Conservation (phyloP, 2,329 filamentous ascomycete species). For the Phialophora verrucosa region DNA sequence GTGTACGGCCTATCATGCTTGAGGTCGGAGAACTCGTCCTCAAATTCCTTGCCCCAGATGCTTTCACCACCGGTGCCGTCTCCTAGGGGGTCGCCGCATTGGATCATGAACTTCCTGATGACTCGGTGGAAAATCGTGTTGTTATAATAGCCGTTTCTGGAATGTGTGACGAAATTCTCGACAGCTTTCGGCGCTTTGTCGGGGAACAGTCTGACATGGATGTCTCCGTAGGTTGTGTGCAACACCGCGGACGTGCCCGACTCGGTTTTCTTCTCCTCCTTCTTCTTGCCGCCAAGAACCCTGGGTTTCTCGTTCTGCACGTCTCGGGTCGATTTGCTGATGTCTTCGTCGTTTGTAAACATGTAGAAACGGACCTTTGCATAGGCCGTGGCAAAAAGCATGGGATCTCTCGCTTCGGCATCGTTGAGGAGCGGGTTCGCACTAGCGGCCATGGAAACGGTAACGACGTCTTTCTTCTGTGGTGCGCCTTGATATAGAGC, state of each 20-base stretch:
- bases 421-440: conserved; percentile 91
- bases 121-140: conserved; percentile 96
- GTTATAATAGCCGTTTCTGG: conserved; percentile 92
- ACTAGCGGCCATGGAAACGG: conserved; percentile 95
- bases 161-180: conserved; percentile 95
- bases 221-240: conserved; percentile 93
- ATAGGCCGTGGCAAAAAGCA: conserved; percentile 81
- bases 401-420: conserved; percentile 87
- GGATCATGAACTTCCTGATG: conserved; percentile 98
- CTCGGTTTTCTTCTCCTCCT: conserved; percentile 67
- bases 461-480: conserved; percentile 90
- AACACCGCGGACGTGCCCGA: conserved; percentile 80
- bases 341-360: conserved; percentile 88
- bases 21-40: conserved; percentile 88
- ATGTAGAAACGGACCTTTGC: conserved; percentile 95
- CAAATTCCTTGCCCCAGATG: conserved; percentile 91
- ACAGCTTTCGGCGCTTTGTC: conserved; percentile 92
- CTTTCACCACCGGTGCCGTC: conserved; percentile 89
- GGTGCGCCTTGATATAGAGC: conserved; percentile 93
- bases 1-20: conserved; percentile 97
- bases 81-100: conserved; percentile 81
- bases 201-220: conserved; percentile 90
- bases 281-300: conserved; percentile 59
- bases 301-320: conserved; percentile 93
- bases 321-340: conserved; percentile 83